phyloP scores from a whole-genome alignment of 306 rosid genomes.

The barrel medic (Medicago truncatula) region DNA sequence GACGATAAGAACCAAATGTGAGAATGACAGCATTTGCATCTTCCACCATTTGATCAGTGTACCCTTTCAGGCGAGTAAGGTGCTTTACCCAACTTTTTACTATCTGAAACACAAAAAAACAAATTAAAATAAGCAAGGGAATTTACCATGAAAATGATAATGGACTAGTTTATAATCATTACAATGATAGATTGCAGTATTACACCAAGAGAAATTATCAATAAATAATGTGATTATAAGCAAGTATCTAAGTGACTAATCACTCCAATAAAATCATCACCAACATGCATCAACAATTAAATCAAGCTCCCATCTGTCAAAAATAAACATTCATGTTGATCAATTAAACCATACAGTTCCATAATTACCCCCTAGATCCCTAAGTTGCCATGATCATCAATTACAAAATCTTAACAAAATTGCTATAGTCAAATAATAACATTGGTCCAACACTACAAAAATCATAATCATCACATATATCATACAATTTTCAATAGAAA shows the following conservation, averaged over 20 bases:
- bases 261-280: neutral
- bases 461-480: too few species aligned
- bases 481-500: neutral
- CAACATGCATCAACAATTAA: neutral
- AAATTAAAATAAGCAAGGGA: neutral
- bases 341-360: slow-evolving; percentile 23
- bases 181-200: neutral
- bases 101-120: slow-evolving; percentile 54
- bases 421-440: neutral
- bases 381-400: neutral
- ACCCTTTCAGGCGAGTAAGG: slow-evolving; percentile 74
- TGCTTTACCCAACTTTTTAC: slow-evolving; percentile 87
- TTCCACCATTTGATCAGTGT: slow-evolving; percentile 94
- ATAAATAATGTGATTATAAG: neutral
- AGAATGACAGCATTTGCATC: slow-evolving; percentile 81
- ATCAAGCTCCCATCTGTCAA: neutral
- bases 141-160: neutral
- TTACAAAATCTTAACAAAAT: neutral
- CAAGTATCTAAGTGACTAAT: neutral
- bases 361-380: neutral
- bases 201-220: neutral
- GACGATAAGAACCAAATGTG: slow-evolving; percentile 64
- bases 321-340: neutral
- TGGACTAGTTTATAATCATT: neutral
- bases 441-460: neutral